These are phyloP conservation scores for Bretschneidera sinensis DNA, from an alignment of 345 rosid genomes.

Conservation along the genomic window DNA sequence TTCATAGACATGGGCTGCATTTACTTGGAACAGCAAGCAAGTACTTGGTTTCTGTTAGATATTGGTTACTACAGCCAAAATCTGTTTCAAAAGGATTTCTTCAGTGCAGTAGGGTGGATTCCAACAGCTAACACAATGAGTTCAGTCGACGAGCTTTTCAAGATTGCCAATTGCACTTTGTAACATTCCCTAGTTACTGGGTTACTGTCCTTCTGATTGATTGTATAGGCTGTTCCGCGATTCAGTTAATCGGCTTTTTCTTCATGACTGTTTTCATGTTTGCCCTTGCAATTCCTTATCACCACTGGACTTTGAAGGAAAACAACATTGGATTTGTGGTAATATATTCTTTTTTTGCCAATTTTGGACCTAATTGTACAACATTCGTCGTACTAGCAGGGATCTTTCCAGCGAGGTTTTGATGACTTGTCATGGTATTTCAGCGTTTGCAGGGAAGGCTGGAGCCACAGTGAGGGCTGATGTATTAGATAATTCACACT, in stretches of 20 bases:
- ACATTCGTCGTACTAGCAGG: slow-evolving; percentile 14
- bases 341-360: slow-evolving; percentile 11
- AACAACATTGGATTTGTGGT: slow-evolving; percentile 5
- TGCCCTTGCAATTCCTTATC: slow-evolving; percentile 10
- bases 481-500: too few species aligned
- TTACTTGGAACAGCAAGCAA: not conserved
- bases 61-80: slow-evolving; percentile 13
- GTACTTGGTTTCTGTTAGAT: slow-evolving; percentile 6
- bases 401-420: slow-evolving; percentile 7
- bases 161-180: slow-evolving; percentile 17
- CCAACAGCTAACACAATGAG: slow-evolving; percentile 2
- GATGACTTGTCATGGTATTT: slow-evolving; percentile 15
- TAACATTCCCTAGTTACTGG: slow-evolving; percentile 11
- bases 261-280: slow-evolving; percentile 17
- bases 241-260: slow-evolving; percentile 13
- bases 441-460: slow-evolving; percentile 19
- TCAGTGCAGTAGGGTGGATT: slow-evolving; percentile 10
- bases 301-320: slow-evolving; percentile 11
- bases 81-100: slow-evolving; percentile 11
- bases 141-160: slow-evolving; percentile 3
- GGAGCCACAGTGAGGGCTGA: slow-evolving; percentile 24
- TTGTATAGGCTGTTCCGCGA: not conserved
- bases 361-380: slow-evolving; percentile 11
- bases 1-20: slow-evolving; percentile 7
- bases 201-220: slow-evolving; percentile 4